phyloP scores from a whole-genome alignment of 768 basidiomycete species.

The Collybiopsis luxurians region DNA sequence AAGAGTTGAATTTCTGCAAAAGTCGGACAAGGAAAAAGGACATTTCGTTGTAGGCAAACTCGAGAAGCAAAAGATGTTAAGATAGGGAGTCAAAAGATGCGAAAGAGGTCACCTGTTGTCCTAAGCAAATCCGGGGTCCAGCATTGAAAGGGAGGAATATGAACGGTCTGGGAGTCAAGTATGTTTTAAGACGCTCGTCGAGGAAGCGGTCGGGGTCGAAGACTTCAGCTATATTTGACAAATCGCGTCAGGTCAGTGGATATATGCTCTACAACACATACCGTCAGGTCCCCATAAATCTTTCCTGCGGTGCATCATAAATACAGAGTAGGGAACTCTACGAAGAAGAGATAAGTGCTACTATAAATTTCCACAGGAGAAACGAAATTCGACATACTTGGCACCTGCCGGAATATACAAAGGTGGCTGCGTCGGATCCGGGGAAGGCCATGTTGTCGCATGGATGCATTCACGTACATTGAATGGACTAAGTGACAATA shows the following conservation, averaged over 20 bases:
- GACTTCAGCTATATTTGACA: conserved; percentile 47
- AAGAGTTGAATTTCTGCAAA: conserved; percentile 53
- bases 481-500: not conserved
- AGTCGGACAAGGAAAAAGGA: conserved; percentile 64
- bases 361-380: not conserved
- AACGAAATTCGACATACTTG: conserved; percentile 30
- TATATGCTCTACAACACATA: conserved; percentile 21
- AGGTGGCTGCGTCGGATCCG: conserved; percentile 43
- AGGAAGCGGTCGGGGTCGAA: conserved; percentile 75
- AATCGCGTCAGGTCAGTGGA: not conserved
- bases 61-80: too few species aligned
- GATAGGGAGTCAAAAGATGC: conserved; percentile 14
- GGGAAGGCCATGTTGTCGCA: conserved; percentile 45
- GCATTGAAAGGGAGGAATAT: conserved; percentile 56
- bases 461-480: conserved; percentile 40
- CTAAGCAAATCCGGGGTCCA: conserved; percentile 10
- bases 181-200: conserved; percentile 59
- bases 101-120: conserved; percentile 45
- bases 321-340: conserved; percentile 52
- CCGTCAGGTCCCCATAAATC: conserved; percentile 76
- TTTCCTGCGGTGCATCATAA: conserved; percentile 62
- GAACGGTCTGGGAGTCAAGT: conserved; percentile 61
- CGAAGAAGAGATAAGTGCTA: not conserved
- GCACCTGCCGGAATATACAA: conserved; percentile 52
- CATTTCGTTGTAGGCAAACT: conserved; percentile 33